Conservation (phyloP, 148 eudicot species). For the Diospyros lotus region DNA sequence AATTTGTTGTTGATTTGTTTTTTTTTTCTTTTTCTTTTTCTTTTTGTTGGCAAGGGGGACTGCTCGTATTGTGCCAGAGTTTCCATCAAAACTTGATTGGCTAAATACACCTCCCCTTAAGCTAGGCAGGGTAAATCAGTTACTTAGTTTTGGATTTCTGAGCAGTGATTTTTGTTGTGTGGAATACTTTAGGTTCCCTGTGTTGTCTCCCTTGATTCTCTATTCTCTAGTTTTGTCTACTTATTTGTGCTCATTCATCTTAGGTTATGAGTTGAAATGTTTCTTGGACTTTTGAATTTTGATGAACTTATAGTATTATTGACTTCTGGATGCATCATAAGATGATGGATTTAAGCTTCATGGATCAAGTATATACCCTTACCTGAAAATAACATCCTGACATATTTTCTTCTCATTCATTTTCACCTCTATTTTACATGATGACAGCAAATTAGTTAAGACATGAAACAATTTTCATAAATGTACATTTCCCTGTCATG, state of each 20-base stretch:
- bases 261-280: background rate
- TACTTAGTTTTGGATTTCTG: conserved; percentile 1
- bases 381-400: background rate
- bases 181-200: background rate
- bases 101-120: conserved; percentile 89
- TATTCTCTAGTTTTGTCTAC: background rate
- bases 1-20: background rate
- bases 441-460: background rate
- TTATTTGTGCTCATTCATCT: background rate
- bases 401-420: background rate
- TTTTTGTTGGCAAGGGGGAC: conserved; percentile 37
- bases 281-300: background rate
- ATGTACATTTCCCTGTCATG: too few relatives aligned
- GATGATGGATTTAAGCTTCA: background rate
- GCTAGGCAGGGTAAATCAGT: conserved; percentile 58
- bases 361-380: background rate
- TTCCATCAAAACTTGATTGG: conserved; percentile 94
- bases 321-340: background rate
- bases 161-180: background rate
- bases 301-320: background rate
- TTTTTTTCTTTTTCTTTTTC: background rate
- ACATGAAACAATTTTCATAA: background rate
- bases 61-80: conserved; percentile 73
- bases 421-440: background rate
- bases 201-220: background rate